phyloP scores from a whole-genome alignment of 768 basidiomycete genomes.

The Boletus edulis region DNA sequence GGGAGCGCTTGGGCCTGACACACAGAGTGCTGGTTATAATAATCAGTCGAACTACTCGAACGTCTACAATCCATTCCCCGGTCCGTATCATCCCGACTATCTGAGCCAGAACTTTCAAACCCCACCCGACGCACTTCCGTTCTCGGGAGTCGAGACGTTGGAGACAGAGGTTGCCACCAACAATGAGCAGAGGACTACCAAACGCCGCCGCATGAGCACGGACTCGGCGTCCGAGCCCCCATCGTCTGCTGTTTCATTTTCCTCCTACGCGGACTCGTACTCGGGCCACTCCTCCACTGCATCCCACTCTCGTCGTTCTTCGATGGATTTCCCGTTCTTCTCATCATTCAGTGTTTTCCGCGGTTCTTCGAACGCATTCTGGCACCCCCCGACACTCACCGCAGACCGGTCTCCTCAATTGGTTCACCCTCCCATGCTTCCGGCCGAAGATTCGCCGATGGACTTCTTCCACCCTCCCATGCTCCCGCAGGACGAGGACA shows the following conservation, averaged over 20 bases:
- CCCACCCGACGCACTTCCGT: conserved; percentile 52
- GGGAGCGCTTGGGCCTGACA: conserved; percentile 40
- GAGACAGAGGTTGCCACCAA: conserved; percentile 38
- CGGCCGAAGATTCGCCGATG: conserved; percentile 63
- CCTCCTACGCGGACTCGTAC: conserved; percentile 61
- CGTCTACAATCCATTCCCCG: conserved; percentile 54
- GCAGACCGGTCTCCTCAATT: conserved; percentile 55
- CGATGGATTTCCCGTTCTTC: conserved; percentile 67
- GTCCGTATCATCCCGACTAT: conserved; percentile 75
- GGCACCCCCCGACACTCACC: conserved; percentile 77
- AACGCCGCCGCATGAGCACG: conserved; percentile 72
- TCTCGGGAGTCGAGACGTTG: conserved; percentile 45
- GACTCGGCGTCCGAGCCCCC: conserved; percentile 49
- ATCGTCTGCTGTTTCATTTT: conserved; percentile 62
- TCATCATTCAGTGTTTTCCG: conserved; percentile 52
- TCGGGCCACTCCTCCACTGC: conserved; percentile 55
- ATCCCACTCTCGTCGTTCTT: conserved; percentile 57
- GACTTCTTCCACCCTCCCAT: conserved; percentile 68
- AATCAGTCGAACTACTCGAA: conserved; percentile 30
- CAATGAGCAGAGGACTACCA: conserved; percentile 44
- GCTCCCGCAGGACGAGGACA: conserved; percentile 64
- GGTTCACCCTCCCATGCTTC: conserved; percentile 72
- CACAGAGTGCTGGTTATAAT: conserved; percentile 24
- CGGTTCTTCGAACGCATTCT: conserved; percentile 57
- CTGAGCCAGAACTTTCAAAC: conserved; percentile 50